Percentiles rank a stretch among this genome's conserved stretches.
phyloP scores from a whole-genome alignment of 148 eudicot genomes.

The Drosera capensis region DNA sequence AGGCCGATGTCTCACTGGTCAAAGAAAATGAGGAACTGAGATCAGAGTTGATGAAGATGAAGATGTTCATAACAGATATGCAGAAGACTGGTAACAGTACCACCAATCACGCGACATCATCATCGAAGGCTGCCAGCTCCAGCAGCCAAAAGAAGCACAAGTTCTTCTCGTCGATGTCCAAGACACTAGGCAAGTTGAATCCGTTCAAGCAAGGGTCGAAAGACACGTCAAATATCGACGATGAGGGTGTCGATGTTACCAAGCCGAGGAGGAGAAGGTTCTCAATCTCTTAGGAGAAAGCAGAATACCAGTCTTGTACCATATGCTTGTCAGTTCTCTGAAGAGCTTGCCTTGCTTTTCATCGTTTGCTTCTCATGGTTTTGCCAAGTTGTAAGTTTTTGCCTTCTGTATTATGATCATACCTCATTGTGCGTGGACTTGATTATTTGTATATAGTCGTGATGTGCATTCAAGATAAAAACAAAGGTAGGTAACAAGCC shows the following conservation, averaged over 20 bases:
- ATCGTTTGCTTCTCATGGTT: too few relatives aligned
- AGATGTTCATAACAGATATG: slow-evolving; percentile 50
- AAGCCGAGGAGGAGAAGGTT: slow-evolving; percentile 91
- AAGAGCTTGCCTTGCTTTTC: too few relatives aligned
- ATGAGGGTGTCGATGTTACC: slow-evolving; percentile 42
- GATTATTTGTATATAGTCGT: too few relatives aligned
- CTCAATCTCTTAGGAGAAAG: slow-evolving; percentile 42
- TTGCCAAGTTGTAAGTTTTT: too few relatives aligned
- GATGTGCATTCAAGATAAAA: too few relatives aligned
- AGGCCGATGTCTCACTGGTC: slow-evolving; percentile 40
- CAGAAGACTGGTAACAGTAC: too few relatives aligned
- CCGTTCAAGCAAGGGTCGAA: slow-evolving; percentile 90
- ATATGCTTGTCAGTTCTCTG: too few relatives aligned
- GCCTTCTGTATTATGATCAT: too few relatives aligned
- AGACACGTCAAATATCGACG: slow-evolving; percentile 66
- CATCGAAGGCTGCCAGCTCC: slow-evolving; percentile 17
- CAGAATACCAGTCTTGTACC: too few relatives aligned
- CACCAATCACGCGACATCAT: slow-evolving; percentile 29
- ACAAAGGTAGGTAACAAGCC: too few relatives aligned
- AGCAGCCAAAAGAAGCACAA: slow-evolving; percentile 24
- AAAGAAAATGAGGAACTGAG: slow-evolving; percentile 67
- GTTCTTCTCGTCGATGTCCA: slow-evolving; percentile 80
- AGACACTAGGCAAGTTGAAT: slow-evolving; percentile 71
- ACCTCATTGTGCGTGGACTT: too few relatives aligned
- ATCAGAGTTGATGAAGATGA: slow-evolving; percentile 65